Base-by-base conservation (phyloP, 108 stramenopile species). In the Hondaea fermentalgiana region DNA sequence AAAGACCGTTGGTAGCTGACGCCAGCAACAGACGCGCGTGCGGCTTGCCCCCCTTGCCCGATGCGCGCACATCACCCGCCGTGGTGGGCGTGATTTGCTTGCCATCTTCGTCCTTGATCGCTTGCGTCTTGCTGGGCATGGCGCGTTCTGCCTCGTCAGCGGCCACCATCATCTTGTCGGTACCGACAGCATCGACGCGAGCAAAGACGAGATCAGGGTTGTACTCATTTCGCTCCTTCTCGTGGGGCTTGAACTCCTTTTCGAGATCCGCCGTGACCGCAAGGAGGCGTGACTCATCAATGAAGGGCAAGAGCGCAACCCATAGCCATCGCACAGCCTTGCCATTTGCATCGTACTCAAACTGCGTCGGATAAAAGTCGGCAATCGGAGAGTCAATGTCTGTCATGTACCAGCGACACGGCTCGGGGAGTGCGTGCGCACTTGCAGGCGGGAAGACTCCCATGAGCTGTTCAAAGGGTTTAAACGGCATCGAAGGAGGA, bases 301-400 rank as follows among this genome's bases (percentile, higher is more conserved):
- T 97, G 91, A 99, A 99, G 44, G 99, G 99, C 44, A 99, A 94
- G 59, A 99, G 92, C 47, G 97, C 98, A 59, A 99, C 98, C 97
- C 97, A 98, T 44, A 98, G 93, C 99, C 99, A 99, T 35, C 97
- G 97, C 97, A 98, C 97, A 6, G 96, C 96, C 90, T 99, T 98
- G 8, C 99, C 99, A 90, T 99, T 99, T 5, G 99, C 98, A 92
- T 99, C 99, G 23, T 69, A 23, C 14, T 53, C 47, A 19, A 99
- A 96, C 58, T 97, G 96, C 47, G 92, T 92, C 3, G 98, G 97
- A 87, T 99, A 98, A 90, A 98, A 98, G 90, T 99, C 98, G 87
- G 97, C 94, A 88, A 99, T 97, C 25, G 99, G 98, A 76, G 96
- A 96, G 90, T 97, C 95, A 5, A 92, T 72, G 89, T 97, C 94